These are phyloP conservation scores for Phytophthora cactorum DNA, from an alignment of 352 stramenopile genomes.

Conservation along the genomic window DNA sequence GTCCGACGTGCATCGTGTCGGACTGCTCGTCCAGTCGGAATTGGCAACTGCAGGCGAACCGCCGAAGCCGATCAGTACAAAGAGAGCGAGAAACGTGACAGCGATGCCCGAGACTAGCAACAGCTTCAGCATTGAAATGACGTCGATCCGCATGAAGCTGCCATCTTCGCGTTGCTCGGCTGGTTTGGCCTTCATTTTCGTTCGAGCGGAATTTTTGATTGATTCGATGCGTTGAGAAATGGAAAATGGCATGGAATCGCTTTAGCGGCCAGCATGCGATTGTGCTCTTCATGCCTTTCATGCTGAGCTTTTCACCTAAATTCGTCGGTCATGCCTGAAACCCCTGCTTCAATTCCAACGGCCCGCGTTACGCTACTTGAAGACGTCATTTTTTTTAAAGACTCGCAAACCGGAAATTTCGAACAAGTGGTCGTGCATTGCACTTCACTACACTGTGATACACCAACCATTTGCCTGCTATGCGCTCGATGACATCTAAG, in stretches of 20 bases:
- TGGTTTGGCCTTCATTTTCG: slow-evolving; percentile 31
- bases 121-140: slow-evolving; percentile 68
- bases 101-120: slow-evolving; percentile 34
- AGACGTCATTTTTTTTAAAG: neutral
- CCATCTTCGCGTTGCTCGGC: slow-evolving; percentile 33
- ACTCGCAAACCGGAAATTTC: too few relatives aligned
- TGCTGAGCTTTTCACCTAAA: neutral
- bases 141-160: slow-evolving; percentile 72
- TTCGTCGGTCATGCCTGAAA: slow-evolving; percentile 4
- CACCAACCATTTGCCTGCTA: too few relatives aligned
- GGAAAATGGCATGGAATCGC: slow-evolving; percentile 10
- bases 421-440: too few relatives aligned
- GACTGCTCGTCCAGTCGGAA: slow-evolving; percentile 59
- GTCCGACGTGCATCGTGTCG: slow-evolving; percentile 57
- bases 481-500: too few relatives aligned
- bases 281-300: neutral
- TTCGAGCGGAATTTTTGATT: neutral
- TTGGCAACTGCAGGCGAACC: slow-evolving; percentile 43
- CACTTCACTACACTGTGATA: too few relatives aligned
- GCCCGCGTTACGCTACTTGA: neutral
- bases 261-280: slow-evolving; percentile 5
- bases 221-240: slow-evolving; percentile 10
- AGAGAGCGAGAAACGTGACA: slow-evolving; percentile 45
- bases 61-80: slow-evolving; percentile 54
- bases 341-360: neutral